These are phyloP conservation scores for Monilinia polystroma DNA, from an alignment of 2,329 filamentous ascomycete genomes.

Conservation along the genomic window DNA sequence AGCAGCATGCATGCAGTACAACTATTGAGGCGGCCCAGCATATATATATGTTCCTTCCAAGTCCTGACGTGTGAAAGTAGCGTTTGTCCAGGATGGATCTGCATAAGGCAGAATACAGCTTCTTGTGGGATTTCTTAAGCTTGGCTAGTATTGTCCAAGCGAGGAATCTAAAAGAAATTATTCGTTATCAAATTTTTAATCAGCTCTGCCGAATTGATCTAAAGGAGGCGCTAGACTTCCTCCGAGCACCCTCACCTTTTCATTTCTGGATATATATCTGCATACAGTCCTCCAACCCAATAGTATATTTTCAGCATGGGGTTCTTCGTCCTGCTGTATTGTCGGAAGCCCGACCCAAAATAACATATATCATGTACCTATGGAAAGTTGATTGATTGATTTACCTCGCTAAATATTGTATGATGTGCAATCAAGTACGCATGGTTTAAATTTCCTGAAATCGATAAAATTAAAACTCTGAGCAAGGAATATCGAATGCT, in stretches of 20 bases:
- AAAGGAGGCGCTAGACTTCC: neutral
- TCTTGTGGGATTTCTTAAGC: neutral
- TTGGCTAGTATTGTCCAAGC: neutral
- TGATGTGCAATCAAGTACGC: neutral
- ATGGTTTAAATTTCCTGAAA: too few species aligned
- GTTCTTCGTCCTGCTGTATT: neutral
- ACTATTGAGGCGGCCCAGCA: conserved; percentile 12
- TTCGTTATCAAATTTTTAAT: neutral
- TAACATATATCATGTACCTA: neutral
- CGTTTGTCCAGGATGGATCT: neutral
- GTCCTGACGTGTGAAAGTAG: conserved; percentile 15
- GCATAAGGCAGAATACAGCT: neutral
- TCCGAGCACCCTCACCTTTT: neutral
- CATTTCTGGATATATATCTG: neutral
- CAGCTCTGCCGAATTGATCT: neutral
- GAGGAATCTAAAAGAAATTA: neutral
- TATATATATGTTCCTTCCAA: neutral
- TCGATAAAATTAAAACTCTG: neutral
- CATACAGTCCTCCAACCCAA: too few species aligned
- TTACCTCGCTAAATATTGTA: neutral
- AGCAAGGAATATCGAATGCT: neutral
- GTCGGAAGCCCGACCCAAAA: neutral
- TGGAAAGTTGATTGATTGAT: neutral
- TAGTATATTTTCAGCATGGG: neutral
- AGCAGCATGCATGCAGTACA: conserved; percentile 16